Base-by-base conservation (phyloP, 768 basidiomycete species). In the Boletus vinaceobasis region DNA sequence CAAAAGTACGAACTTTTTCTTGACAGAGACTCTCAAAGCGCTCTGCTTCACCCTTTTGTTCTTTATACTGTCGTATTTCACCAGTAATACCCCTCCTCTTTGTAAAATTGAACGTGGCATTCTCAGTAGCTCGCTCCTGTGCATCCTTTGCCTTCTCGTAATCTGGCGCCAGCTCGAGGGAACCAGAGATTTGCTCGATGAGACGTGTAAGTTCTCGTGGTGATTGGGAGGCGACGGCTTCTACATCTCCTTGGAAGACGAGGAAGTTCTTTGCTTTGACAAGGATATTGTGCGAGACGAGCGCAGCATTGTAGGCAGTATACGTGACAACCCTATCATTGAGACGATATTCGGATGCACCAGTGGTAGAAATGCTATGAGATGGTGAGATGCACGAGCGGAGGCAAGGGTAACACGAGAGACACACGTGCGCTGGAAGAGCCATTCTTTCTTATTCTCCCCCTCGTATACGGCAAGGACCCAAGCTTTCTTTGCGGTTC, bases 221-320 rank as follows among this genome's bases (percentile, higher is more conserved):
- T 1, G 90, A 93, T 62, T 99, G 97, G 3, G 91, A 90, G 1
- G 97, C 97, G 33, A 99, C 92, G 2, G 93, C 92, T 73, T 99
- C 97, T 32, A 99, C 97, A 67, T 98, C 97, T 48, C 97, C 97
- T 67, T 99, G 97, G 75, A 99, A 98, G 11, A 98, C 97, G 49
- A 98, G 86, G 65, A 98, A 99, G 75, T 98, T 98, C 77, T 98
- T 98, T 13, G 97, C 97, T 74, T 97, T 98, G 65, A 98, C 94
- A 44, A 98, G 89, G 65, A 99, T 92, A 65, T 98, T 97, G 64
- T 97, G 94, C 7, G 80, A 76, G 52, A 89, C 79, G 26, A 99
- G 86, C 13, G 91, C 89, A 6, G 86, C 78, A 56, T 97, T 97
- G 77, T 98, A 99, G 2, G 83, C 83, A 13, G 86, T 80, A 70